Base-by-base conservation (phyloP, 2,329 filamentous ascomycete genomes). In the Colletotrichum liriopes region DNA sequence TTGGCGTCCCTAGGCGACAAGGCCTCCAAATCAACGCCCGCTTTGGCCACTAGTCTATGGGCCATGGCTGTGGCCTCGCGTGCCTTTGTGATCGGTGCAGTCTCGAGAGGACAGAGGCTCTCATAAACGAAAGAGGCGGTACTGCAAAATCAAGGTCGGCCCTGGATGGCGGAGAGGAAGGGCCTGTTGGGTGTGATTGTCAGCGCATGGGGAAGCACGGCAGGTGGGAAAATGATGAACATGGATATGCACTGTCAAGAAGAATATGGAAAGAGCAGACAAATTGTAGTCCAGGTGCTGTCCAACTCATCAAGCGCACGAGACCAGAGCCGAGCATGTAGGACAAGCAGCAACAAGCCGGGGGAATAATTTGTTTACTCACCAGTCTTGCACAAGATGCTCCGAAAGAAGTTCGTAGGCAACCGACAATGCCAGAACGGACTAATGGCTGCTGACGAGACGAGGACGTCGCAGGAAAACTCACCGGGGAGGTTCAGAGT, bases 1-100 rank as follows among this genome's bases (percentile, higher is more conserved):
- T 92, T 92, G 74, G 84, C 88, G 84, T 92, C 90, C 80, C 90
- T 85, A 76, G 90, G 90, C 70, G 90, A 91, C 79, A 92, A 84
- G 66, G 90, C 90, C 80, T 92, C 90, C 81, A 90, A 85, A 76
- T 91, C 88, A 79, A 86, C 79, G 77, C 81, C 83, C 73, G 86
- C 87, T 81, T 85, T 87, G 72, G 82, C 81, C 74, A 82, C 84
- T 78, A 88, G 81, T 79, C 84, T 83, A 78, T 87, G 85, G 73
- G 86, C 82, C 86, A 88, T 88, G 71, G 43, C 67, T 67, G 61
- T 41, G 49, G 61, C 65, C 70, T 64, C 65, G 47, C 26, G 32
- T n/a, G 39, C 32, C 9, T 60, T 45, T 23, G 7, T n/a, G 12
- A 43, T 65, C 41, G 39, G 54, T 56, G 70, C 66, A 29, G 41